Conservation (phyloP, 78 protist species). For the Parvularia atlantis region DNA sequence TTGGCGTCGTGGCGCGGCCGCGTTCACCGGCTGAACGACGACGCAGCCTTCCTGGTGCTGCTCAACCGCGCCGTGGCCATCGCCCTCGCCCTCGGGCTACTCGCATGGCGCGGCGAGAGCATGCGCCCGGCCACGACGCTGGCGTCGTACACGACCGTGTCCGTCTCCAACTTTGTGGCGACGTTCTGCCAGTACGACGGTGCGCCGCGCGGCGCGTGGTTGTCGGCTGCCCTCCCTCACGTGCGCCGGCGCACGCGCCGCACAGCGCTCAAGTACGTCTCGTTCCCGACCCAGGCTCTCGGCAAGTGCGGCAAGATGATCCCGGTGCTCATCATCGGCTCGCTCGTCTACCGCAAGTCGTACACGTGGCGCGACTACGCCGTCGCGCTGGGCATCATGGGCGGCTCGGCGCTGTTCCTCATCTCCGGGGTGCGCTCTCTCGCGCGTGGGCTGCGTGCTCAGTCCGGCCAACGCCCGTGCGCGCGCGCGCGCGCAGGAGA, state of each 20-base stretch:
- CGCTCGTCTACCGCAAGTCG: conserved; percentile 16
- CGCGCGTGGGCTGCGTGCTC: too few relatives aligned
- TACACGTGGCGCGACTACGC: conserved; percentile 28
- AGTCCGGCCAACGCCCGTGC: too few relatives aligned
- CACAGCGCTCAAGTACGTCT: conserved; percentile 39
- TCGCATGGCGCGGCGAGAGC: conserved; percentile 28
- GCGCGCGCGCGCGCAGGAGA: too few relatives aligned
- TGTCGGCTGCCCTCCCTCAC: too few relatives aligned
- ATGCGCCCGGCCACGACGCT: conserved; percentile 32
- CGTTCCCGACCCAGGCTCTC: conserved; percentile 56
- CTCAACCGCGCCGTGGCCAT: conserved; percentile 41
- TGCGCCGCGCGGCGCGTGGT: too few relatives aligned
- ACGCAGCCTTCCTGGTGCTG: conserved; percentile 36
- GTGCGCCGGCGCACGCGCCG: too few relatives aligned
- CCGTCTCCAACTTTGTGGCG: conserved; percentile 44
- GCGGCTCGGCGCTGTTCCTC: conserved; percentile 45
- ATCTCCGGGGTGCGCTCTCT: conserved; percentile 20
- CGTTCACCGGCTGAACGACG: not conserved
- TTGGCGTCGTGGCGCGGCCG: too few relatives aligned
- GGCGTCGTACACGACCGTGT: conserved; percentile 21
- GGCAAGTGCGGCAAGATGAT: conserved; percentile 55
- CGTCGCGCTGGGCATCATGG: conserved; percentile 24
- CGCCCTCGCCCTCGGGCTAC: conserved; percentile 18
- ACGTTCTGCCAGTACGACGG: conserved; percentile 56
- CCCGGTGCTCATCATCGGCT: conserved; percentile 44